A percentile compares a stretch with the other conserved stretches of the same genome.
Evolutionary conservation across 257 asterid species (phyloP).

Genomic region (Coffea eugenioides): DNA sequence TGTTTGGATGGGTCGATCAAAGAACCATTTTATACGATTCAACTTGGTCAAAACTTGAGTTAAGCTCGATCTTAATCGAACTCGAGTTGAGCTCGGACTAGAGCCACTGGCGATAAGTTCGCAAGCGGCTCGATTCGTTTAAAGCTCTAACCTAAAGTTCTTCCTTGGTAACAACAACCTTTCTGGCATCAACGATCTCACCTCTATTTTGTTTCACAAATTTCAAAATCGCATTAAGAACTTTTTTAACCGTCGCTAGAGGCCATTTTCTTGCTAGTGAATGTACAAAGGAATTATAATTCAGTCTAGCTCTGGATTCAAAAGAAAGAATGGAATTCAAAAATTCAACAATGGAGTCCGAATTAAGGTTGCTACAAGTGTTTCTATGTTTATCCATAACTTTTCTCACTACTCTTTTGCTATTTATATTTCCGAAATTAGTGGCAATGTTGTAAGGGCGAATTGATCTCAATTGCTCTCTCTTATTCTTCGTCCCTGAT

Average conservation of each 20-base stretch:
- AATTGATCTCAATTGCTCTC: constrained; percentile 38
- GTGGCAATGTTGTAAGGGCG: constrained; percentile 33
- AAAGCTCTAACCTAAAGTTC: no score
- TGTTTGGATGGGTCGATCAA: background rate
- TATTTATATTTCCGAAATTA: constrained; percentile 31
- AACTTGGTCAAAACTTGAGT: no score
- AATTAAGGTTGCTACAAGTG: constrained; percentile 30
- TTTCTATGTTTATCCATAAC: constrained; percentile 40
- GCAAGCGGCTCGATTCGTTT: no score
- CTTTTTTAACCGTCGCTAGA: constrained; percentile 40
- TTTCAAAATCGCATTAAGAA: constrained; percentile 41
- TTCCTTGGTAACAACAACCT: no score
- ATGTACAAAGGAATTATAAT: constrained; percentile 36
- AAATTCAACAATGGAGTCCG: constrained; percentile 46
- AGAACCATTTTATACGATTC: no score
- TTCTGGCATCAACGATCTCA: background rate
- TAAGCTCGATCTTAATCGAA: no score
- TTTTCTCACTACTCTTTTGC: constrained; percentile 27
- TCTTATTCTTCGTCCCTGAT: constrained; percentile 35
- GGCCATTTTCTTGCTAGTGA: constrained; percentile 56
- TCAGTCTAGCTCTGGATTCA: constrained; percentile 23
- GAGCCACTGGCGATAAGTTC: no score
- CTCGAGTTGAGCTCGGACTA: no score
- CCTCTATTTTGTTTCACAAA: constrained; percentile 43
- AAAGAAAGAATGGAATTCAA: constrained; percentile 41